phyloP scores from a whole-genome alignment of 805 yeast genomes.

The Candida yuanshanica region DNA sequence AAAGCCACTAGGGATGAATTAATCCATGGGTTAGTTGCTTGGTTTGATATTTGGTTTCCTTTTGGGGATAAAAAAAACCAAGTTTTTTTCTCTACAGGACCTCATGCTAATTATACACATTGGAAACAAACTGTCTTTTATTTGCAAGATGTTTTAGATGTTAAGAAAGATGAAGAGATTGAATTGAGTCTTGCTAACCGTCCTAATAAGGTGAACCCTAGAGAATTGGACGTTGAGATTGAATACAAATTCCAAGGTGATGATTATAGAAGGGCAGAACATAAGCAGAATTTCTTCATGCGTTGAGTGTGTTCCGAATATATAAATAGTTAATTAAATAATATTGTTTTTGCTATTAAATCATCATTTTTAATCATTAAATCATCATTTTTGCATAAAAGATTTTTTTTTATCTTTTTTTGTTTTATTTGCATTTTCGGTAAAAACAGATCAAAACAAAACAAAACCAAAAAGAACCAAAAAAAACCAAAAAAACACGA shows the following conservation, averaged over 20 bases:
- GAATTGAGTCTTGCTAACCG: slow-evolving; percentile 66
- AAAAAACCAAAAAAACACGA: too few relatives aligned
- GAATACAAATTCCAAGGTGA: slow-evolving; percentile 37
- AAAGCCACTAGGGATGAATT: slow-evolving; percentile 73
- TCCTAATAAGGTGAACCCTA: slow-evolving; percentile 74
- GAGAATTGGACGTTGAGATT: slow-evolving; percentile 84
- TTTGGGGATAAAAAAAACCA: slow-evolving; percentile 42
- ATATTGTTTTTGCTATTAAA: too few relatives aligned
- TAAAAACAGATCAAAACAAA: too few relatives aligned
- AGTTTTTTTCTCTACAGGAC: slow-evolving; percentile 86
- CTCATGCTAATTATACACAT: slow-evolving; percentile 90
- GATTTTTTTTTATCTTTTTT: too few relatives aligned
- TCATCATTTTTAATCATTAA: too few relatives aligned
- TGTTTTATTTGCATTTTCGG: too few relatives aligned
- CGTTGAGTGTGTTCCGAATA: too few relatives aligned
- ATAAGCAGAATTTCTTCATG: slow-evolving; percentile 64
- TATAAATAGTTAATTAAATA: too few relatives aligned
- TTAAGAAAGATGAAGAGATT: slow-evolving; percentile 70
- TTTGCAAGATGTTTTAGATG: slow-evolving; percentile 70
- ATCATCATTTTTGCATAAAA: too few relatives aligned
- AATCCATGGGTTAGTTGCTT: slow-evolving; percentile 84
- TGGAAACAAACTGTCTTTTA: slow-evolving; percentile 99
- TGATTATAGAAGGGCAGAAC: slow-evolving; percentile 48
- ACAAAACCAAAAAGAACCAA: too few relatives aligned
- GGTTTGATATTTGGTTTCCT: slow-evolving; percentile 95